These are phyloP conservation scores for Alternaria conjuncta DNA, from an alignment of 2,329 filamentous ascomycete genomes.

Conservation along the genomic window DNA sequence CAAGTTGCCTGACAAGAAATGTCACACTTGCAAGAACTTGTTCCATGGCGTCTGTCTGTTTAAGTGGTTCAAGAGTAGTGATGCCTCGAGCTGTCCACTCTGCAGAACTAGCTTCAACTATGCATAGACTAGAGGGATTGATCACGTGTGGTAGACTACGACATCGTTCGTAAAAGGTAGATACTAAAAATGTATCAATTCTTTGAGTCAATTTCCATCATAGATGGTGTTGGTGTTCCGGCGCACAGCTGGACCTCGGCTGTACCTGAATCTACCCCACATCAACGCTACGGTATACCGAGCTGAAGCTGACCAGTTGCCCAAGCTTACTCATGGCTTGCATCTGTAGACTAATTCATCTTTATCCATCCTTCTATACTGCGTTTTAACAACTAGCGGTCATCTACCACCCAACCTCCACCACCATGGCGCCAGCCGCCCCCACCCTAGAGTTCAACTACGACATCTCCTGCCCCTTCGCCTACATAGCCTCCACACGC, in stretches of 20 bases:
- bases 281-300: constrained; percentile 1
- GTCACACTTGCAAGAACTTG: constrained; percentile 88
- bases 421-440: not conserved
- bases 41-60: constrained; percentile 92
- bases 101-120: constrained; percentile 87
- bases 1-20: constrained; percentile 89
- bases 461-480: constrained; percentile 47
- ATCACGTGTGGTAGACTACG: not conserved
- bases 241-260: constrained; percentile 1
- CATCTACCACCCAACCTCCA: not conserved
- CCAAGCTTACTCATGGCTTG: not conserved
- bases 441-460: constrained; percentile 35
- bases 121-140: constrained; percentile 37
- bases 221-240: not conserved
- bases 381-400: accelerated
- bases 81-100: constrained; percentile 87
- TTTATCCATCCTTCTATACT: not conserved
- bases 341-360: not conserved
- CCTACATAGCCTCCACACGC: constrained; percentile 48
- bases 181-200: not conserved
- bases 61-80: constrained; percentile 96
- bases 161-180: not conserved
- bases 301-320: not conserved
- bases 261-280: constrained; percentile 10
- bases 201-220: not conserved